A percentile compares a stretch with the other conserved stretches of the same genome.
Evolutionary conservation across 2,329 filamentous ascomycete species (phyloP).

Genomic region (Fusarium aywerte): DNA sequence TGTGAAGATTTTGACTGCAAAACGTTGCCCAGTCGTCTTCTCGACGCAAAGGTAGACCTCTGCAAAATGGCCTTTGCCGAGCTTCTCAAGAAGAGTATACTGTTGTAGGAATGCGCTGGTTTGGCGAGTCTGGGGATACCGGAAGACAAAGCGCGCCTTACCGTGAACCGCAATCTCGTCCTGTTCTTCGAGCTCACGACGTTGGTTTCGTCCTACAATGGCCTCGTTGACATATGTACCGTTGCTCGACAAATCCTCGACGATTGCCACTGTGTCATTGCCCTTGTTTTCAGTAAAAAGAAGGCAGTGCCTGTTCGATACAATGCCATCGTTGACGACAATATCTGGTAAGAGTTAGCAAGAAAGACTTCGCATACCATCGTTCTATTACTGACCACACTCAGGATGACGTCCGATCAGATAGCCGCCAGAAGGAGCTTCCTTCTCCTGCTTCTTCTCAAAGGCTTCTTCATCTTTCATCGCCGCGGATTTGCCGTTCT

Average conservation of each 20-base stretch:
- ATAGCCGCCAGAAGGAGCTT: slow-evolving; percentile 81
- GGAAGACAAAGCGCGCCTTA: slow-evolving; percentile 88
- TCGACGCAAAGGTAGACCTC: slow-evolving; percentile 93
- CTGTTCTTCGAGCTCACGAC: slow-evolving; percentile 85
- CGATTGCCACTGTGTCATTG: slow-evolving; percentile 72
- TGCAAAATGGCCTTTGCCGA: slow-evolving; percentile 95
- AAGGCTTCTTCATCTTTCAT: slow-evolving; percentile 68
- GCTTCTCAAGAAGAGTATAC: slow-evolving; percentile 83
- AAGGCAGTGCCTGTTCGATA: slow-evolving; percentile 87
- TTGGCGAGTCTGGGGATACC: slow-evolving; percentile 80
- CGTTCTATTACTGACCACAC: slow-evolving; percentile 73
- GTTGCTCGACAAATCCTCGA: slow-evolving; percentile 95
- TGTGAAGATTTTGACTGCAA: slow-evolving; percentile 94
- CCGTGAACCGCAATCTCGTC: slow-evolving; percentile 91
- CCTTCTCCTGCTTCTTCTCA: slow-evolving; percentile 69
- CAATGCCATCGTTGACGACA: slow-evolving; percentile 77
- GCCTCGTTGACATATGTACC: slow-evolving; percentile 96
- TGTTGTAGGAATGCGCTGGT: slow-evolving; percentile 86
- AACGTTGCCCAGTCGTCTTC: slow-evolving; percentile 82
- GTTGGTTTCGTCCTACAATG: slow-evolving; percentile 89
- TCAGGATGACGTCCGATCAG: slow-evolving; percentile 92
- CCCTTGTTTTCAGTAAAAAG: slow-evolving; percentile 71
- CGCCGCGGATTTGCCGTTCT: slow-evolving; percentile 59
- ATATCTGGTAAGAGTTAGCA: slow-evolving; percentile 62
- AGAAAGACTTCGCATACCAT: background rate